Evolutionary conservation across 305 asterid species (phyloP).

Genomic region (Solanum hybrid): DNA sequence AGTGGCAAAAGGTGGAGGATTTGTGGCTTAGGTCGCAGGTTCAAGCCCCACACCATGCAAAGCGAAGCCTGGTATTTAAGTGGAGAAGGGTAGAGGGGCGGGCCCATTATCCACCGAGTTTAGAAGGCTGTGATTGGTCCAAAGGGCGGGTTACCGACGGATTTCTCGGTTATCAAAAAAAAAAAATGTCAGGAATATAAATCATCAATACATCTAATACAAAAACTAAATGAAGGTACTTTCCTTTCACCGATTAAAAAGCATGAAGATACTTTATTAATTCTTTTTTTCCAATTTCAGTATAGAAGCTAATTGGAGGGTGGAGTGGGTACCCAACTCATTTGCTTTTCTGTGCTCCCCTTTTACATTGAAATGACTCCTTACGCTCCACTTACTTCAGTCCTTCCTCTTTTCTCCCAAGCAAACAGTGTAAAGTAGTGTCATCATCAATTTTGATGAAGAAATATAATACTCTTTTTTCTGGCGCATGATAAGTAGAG

Average conservation of each 20-base stretch:
- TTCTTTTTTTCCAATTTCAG: not conserved
- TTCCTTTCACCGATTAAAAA: not conserved
- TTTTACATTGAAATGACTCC: not conserved
- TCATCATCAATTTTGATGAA: not conserved
- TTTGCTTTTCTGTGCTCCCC: not conserved
- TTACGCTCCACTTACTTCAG: not conserved
- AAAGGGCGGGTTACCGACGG: too few species aligned
- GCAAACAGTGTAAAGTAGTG: not conserved
- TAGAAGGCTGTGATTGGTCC: too few species aligned
- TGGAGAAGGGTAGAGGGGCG: too few species aligned
- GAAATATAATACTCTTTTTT: not conserved
- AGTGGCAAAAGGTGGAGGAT: too few species aligned
- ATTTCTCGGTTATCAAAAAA: too few species aligned
- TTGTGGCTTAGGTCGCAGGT: too few species aligned
- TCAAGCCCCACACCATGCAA: too few species aligned
- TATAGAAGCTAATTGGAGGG: not conserved
- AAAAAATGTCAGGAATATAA: not conserved
- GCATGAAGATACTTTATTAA: not conserved
- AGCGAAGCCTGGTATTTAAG: too few species aligned
- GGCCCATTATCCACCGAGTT: too few species aligned
- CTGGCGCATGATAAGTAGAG: not conserved
- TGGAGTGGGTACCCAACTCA: not conserved
- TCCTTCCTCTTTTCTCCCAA: not conserved
- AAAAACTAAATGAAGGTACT: not conserved
- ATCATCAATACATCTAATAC: not conserved